Conservation (phyloP, 2,329 filamentous ascomycete species). For the Lasiodiplodia theobromae region DNA sequence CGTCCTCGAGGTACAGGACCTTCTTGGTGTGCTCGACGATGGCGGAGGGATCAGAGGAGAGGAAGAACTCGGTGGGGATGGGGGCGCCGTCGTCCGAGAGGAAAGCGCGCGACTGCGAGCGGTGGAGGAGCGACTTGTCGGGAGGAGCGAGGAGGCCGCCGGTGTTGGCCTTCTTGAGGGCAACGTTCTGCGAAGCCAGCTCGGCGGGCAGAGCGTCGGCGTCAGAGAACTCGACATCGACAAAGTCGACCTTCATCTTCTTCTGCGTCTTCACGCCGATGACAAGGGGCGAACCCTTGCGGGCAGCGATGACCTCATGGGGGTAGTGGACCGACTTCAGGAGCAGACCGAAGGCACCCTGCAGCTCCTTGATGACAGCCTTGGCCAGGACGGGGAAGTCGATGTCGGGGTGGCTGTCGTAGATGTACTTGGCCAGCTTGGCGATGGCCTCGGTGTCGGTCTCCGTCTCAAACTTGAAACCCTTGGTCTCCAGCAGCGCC, state of each 20-base stretch:
- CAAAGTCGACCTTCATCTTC: slow-evolving; percentile 99
- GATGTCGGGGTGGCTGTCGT: slow-evolving; percentile 91
- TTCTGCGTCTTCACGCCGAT: slow-evolving; percentile 96
- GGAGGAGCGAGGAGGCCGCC: slow-evolving; percentile 74
- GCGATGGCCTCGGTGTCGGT: slow-evolving; percentile 99
- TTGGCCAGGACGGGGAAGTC: slow-evolving; percentile 97
- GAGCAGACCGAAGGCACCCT: slow-evolving; percentile 95
- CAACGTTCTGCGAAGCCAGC: slow-evolving; percentile 93
- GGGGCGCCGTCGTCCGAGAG: slow-evolving; percentile 98
- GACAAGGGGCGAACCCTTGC: slow-evolving; percentile 97
- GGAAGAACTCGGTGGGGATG: slow-evolving; percentile 98
- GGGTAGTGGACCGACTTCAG: slow-evolving; percentile 99
- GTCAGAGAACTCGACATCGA: slow-evolving; percentile 96
- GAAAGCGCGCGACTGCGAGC: slow-evolving; percentile 97
- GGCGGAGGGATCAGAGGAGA: slow-evolving; percentile 96
- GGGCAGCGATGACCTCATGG: slow-evolving; percentile 95
- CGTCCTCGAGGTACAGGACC: slow-evolving; percentile 98
- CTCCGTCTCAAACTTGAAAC: slow-evolving; percentile 98
- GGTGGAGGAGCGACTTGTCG: slow-evolving; percentile 97
- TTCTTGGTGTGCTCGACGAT: slow-evolving; percentile 99
- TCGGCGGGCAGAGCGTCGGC: slow-evolving; percentile 85
- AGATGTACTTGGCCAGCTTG: slow-evolving; percentile 97
- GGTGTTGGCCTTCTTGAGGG: slow-evolving; percentile 79
- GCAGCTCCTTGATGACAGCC: slow-evolving; percentile 96
- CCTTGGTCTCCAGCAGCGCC: slow-evolving; percentile 89